Conservation (phyloP, 225 moss, liverwort and hornwort genomes). For the Thuidium tamariscinum region DNA sequence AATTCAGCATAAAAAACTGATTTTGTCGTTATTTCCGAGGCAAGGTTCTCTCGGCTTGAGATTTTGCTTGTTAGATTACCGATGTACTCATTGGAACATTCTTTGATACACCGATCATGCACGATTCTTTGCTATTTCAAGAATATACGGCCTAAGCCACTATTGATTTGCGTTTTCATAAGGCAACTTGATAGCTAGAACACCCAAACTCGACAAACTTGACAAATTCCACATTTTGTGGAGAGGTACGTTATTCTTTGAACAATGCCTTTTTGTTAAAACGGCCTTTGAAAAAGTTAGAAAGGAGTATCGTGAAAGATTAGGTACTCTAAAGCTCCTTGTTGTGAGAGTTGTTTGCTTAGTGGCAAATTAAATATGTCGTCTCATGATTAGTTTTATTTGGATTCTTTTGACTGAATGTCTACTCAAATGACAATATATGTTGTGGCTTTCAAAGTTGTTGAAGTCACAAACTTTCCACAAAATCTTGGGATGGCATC, state of each 20-base stretch:
- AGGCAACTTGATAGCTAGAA: too few species aligned
- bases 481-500: background rate
- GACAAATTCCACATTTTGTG: background rate
- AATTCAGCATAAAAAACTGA: too few species aligned
- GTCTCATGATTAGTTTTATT: too few species aligned
- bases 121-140: background rate
- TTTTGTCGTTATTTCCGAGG: background rate
- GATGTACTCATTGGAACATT: background rate
- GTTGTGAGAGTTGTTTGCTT: background rate
- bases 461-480: background rate
- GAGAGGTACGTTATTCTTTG: background rate
- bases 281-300: background rate
- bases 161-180: background rate
- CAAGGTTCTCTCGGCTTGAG: too few species aligned
- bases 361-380: too few species aligned
- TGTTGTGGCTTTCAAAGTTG: background rate
- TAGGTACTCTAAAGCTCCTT: background rate
- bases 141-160: background rate
- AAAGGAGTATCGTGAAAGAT: background rate
- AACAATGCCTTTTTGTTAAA: too few species aligned
- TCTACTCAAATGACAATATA: too few species aligned
- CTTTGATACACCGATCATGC: background rate
- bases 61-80: background rate
- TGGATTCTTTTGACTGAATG: too few species aligned
- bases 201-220: background rate